These are phyloP conservation scores for Schwanniomyces sp. DNA, from an alignment of 805 yeast genomes.

Conservation along the genomic window DNA sequence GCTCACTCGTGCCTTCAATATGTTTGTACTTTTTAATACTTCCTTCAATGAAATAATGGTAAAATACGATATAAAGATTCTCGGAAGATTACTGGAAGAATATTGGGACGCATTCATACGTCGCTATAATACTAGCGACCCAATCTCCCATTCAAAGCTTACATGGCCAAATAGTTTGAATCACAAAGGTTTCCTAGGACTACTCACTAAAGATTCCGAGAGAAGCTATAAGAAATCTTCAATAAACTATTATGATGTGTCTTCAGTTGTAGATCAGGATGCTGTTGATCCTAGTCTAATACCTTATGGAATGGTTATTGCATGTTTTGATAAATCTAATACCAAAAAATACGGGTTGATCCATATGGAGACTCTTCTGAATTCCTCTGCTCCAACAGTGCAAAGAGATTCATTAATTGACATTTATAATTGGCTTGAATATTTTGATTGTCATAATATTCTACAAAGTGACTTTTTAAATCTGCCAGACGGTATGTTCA, in stretches of 20 bases:
- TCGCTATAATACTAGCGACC: conserved; percentile 21
- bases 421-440: conserved; percentile 33
- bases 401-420: conserved; percentile 14
- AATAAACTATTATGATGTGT: conserved; percentile 19
- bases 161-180: conserved; percentile 38
- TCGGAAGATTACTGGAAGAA: conserved; percentile 15
- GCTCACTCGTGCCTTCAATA: conserved; percentile 18
- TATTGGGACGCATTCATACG: conserved; percentile 31
- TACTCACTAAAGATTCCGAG: conserved; percentile 14
- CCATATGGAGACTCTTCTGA: conserved; percentile 10
- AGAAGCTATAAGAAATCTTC: conserved; percentile 29
- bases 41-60: conserved; percentile 16
- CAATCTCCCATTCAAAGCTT: conserved; percentile 19
- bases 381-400: conserved; percentile 5
- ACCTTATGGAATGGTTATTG: conserved; percentile 28
- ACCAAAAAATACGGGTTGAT: conserved; percentile 36
- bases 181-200: conserved; percentile 35
- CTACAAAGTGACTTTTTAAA: conserved; percentile 16
- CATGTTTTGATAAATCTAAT: conserved; percentile 20
- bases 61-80: conserved; percentile 14
- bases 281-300: background rate
- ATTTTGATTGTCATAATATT: conserved; percentile 25
- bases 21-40: conserved; percentile 28
- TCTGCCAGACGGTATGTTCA: background rate
- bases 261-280: conserved; percentile 9